Conservation (phyloP, 2,329 filamentous ascomycete genomes). For the Sordariomycetes sp. region DNA sequence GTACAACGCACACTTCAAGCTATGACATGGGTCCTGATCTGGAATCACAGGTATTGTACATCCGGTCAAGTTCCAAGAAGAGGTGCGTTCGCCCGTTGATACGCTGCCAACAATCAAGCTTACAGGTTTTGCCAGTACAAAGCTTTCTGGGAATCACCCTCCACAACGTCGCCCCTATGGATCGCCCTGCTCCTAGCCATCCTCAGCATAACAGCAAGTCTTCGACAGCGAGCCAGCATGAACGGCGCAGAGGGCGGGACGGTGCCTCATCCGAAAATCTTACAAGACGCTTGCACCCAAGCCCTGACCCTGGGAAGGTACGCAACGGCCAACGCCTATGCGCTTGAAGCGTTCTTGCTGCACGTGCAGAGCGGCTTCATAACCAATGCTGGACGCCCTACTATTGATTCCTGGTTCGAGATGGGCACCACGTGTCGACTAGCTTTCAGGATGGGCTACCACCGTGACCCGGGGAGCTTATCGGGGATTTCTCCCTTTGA, state of each 20-base stretch:
- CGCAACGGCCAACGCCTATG: slow-evolving; percentile 35
- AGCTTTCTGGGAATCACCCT: slow-evolving; percentile 29
- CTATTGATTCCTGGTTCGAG: slow-evolving; percentile 45
- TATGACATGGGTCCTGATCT: neutral
- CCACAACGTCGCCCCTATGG: slow-evolving; percentile 42
- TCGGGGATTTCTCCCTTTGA: slow-evolving; percentile 38
- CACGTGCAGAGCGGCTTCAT: slow-evolving; percentile 46
- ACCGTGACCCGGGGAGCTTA: slow-evolving; percentile 44
- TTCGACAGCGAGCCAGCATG: neutral
- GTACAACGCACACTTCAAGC: neutral
- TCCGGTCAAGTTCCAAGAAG: slow-evolving; percentile 15
- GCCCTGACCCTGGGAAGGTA: slow-evolving; percentile 42
- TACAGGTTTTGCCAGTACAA: slow-evolving; percentile 1
- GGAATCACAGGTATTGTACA: slow-evolving; percentile 14
- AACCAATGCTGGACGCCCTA: slow-evolving; percentile 32
- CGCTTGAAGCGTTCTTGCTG: slow-evolving; percentile 40
- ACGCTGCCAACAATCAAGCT: neutral
- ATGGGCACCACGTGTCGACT: slow-evolving; percentile 39
- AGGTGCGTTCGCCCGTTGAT: slow-evolving; percentile 7
- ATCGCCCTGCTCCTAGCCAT: slow-evolving; percentile 24
- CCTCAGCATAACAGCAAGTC: neutral
- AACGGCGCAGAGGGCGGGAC: neutral
- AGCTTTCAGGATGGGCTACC: slow-evolving; percentile 49
- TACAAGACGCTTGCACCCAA: slow-evolving; percentile 10
- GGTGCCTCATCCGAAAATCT: neutral